Base-by-base conservation (phyloP, 2,329 filamentous ascomycete genomes). In the Sclerotinia spermophila region DNA sequence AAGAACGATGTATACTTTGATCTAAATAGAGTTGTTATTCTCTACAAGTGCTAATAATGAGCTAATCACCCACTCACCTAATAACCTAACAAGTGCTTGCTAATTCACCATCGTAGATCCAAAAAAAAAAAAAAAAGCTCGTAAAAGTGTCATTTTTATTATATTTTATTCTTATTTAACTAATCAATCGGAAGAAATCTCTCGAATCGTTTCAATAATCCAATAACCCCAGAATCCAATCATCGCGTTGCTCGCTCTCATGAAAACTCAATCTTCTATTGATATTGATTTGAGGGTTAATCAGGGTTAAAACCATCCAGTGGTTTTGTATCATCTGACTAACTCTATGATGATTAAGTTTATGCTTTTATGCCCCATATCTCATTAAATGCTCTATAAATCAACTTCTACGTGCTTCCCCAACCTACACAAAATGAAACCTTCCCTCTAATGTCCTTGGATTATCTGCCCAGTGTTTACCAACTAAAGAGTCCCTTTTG, bases 401-500 rank as follows among this genome's bases (percentile, higher is more conserved):
- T 71, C n/a, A 78, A 73, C 74, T 2, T 77, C 73, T 65, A 82
- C 33, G 48, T 80, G 11, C 79, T 53, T 27, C 48, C n/a, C 80
- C 30, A 8, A 8, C 17, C 42, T 42, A 27, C 38, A 15, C 35
- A 38, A 53, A 42, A 42, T 38, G 45, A 67, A 40, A 30, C 30
- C 13, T 33, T n/a, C 19, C 17, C 48, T 67, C 64, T n/a, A 24
- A 53, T n/a, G 13, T 30, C n/a, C 48, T 17, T 17, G n/a, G 5
- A 27, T 27, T 27, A 7, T 53, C 48, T 27, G 2, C 55, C 42
- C 24, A n/a, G 24, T 33, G 38, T 44, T 66, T 74, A 98, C 96
- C 96, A 99, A 82, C 95, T 98, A 79, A 93, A 87, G 76, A 97
- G 69, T 13, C 93, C 92, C 79, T 85, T 93, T 70, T 84, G 85